A percentile compares a stretch with the other conserved stretches of the same genome.
phyloP scores from a whole-genome alignment of 2,329 filamentous ascomycete genomes.

The Trichoderma asperellum region DNA sequence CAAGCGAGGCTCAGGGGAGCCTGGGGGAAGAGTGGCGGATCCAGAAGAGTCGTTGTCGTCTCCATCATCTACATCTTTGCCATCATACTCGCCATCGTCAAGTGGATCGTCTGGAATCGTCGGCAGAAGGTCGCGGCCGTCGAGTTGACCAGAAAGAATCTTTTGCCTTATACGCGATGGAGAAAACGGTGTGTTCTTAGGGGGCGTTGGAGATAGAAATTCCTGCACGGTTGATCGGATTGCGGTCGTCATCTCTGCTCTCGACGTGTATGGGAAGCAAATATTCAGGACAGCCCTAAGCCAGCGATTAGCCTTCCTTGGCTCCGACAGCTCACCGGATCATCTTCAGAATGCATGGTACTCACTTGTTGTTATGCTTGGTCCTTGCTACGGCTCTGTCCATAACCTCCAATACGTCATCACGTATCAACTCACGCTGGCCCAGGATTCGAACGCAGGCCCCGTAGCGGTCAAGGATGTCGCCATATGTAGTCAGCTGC shows the following conservation, averaged over 20 bases:
- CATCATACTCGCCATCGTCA: constrained; percentile 52
- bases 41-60: constrained; percentile 62
- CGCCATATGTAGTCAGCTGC: constrained; percentile 90
- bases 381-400: constrained; percentile 86
- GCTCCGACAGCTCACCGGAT: not conserved
- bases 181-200: constrained; percentile 75
- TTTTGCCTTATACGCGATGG: constrained; percentile 86
- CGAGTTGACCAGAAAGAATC: constrained; percentile 70
- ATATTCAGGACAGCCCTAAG: constrained; percentile 74
- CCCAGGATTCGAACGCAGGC: constrained; percentile 85
- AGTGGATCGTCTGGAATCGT: constrained; percentile 56
- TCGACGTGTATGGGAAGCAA: constrained; percentile 95
- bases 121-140: constrained; percentile 51
- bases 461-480: constrained; percentile 89
- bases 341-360: constrained; percentile 9
- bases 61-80: constrained; percentile 47
- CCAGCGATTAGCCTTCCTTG: constrained; percentile 19
- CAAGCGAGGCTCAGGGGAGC: constrained; percentile 52
- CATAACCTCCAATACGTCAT: constrained; percentile 86
- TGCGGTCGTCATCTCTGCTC: constrained; percentile 91
- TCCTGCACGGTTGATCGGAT: constrained; percentile 86
- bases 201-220: constrained; percentile 73
- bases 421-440: constrained; percentile 78
- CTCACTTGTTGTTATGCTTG: constrained; percentile 78
- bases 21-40: constrained; percentile 61